These are phyloP conservation scores for Tricholoma sp. DNA, from an alignment of 768 basidiomycete species.

Conservation along the genomic window DNA sequence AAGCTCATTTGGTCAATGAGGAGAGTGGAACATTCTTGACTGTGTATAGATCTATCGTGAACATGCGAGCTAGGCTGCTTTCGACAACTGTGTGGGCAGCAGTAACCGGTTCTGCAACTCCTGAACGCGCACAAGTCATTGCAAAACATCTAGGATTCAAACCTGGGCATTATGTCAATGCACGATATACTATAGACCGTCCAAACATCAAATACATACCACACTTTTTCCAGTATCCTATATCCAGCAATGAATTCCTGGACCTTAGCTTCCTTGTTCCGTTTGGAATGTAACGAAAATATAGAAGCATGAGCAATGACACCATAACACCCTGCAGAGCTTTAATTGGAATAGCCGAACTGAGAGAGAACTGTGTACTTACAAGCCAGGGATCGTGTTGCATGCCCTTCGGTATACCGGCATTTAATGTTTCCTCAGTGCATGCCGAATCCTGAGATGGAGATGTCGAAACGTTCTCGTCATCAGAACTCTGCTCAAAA, in stretches of 20 bases:
- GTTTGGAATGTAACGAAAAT: too few relatives aligned
- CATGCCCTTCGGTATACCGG: not conserved
- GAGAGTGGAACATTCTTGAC: too few relatives aligned
- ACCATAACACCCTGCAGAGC: too few relatives aligned
- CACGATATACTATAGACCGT: constrained; percentile 8
- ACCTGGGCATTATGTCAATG: constrained; percentile 9
- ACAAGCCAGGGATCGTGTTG: not conserved
- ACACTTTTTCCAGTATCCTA: too few relatives aligned
- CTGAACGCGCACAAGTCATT: constrained; percentile 3
- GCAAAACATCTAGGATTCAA: constrained; percentile 8
- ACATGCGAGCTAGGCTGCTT: constrained; percentile 8
- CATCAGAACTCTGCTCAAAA: not conserved
- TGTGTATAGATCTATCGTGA: not conserved
- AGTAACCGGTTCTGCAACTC: constrained; percentile 8
- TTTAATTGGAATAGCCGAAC: too few relatives aligned
- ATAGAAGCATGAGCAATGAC: too few relatives aligned
- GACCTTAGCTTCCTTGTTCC: too few relatives aligned
- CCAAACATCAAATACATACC: too few relatives aligned
- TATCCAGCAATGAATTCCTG: too few relatives aligned
- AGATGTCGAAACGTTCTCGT: not conserved
- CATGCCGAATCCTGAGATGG: not conserved
- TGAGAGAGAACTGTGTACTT: not conserved
- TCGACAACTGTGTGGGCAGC: constrained; percentile 11
- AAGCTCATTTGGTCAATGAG: too few relatives aligned
- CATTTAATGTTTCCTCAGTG: not conserved